These are phyloP conservation scores for Chiua virens DNA, from an alignment of 768 basidiomycete species.

Conservation along the genomic window DNA sequence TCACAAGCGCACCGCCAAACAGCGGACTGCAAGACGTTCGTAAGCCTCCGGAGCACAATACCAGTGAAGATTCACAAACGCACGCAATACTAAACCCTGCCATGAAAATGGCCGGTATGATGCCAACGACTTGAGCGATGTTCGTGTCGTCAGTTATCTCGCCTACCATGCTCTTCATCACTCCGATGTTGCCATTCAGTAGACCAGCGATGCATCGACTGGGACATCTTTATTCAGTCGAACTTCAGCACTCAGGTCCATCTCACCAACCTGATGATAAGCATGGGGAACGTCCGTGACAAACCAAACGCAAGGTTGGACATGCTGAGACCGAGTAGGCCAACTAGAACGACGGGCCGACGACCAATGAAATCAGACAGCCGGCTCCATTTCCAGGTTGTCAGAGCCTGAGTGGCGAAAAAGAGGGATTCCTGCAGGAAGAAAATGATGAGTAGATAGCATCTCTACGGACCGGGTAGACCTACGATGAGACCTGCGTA, in stretches of 20 bases:
- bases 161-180: constrained; percentile 70
- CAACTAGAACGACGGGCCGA: constrained; percentile 56
- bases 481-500: constrained; percentile 62
- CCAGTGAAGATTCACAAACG: neutral
- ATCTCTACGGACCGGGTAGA: neutral
- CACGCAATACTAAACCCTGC: constrained; percentile 33
- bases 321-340: constrained; percentile 48
- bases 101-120: constrained; percentile 33
- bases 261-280: constrained; percentile 50
- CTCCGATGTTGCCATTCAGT: constrained; percentile 45
- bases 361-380: constrained; percentile 56
- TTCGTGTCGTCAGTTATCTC: constrained; percentile 50
- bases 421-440: constrained; percentile 56
- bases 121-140: constrained; percentile 35
- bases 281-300: constrained; percentile 51
- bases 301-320: constrained; percentile 65
- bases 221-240: neutral
- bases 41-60: constrained; percentile 3
- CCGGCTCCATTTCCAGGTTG: constrained; percentile 58
- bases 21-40: constrained; percentile 34
- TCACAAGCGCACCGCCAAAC: constrained; percentile 36
- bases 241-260: constrained; percentile 12
- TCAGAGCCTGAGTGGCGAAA: constrained; percentile 39
- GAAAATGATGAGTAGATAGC: neutral
- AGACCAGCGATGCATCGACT: constrained; percentile 37